Percentiles rank a stretch among this genome's conserved stretches.
Evolutionary conservation across 1,139 yeast species (phyloP).

Genomic region (Saccharomycopsis hybrid): DNA sequence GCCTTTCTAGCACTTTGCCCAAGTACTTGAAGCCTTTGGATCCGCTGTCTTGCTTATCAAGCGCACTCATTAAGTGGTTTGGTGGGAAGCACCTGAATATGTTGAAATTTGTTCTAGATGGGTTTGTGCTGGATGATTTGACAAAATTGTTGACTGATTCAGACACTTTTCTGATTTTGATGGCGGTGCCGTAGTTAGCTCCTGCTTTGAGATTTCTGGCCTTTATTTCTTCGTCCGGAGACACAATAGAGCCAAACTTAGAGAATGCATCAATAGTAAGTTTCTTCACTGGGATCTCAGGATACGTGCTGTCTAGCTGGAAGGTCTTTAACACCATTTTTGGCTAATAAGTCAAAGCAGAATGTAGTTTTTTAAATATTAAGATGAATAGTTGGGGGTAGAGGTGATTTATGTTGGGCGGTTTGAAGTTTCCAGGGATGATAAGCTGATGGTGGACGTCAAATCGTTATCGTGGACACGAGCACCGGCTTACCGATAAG

Average conservation of each 20-base stretch:
- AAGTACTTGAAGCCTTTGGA: slow-evolving; percentile 34
- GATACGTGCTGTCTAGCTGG: slow-evolving; percentile 23
- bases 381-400: too few species aligned
- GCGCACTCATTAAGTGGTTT: slow-evolving; percentile 41
- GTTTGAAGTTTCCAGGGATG: too few species aligned
- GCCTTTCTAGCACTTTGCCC: slow-evolving; percentile 77
- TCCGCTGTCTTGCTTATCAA: slow-evolving; percentile 21
- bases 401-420: too few species aligned
- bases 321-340: slow-evolving; percentile 17
- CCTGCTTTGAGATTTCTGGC: neutral
- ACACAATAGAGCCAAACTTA: slow-evolving; percentile 20
- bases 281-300: slow-evolving; percentile 13
- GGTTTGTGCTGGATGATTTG: slow-evolving; percentile 36
- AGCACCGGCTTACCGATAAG: too few species aligned
- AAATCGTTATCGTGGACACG: too few species aligned
- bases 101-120: slow-evolving; percentile 44
- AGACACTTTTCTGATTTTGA: slow-evolving; percentile 67
- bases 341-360: neutral
- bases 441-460: too few species aligned
- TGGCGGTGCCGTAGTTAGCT: slow-evolving; percentile 94
- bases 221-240: slow-evolving; percentile 20
- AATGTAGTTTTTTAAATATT: neutral
- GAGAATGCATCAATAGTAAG: slow-evolving; percentile 17
- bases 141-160: slow-evolving; percentile 55
- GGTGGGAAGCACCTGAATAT: slow-evolving; percentile 81